Percentiles rank a stretch among this genome's conserved stretches.
These are phyloP conservation scores for Neostapfia colusana DNA, from an alignment of 176 grass and related monocot genomes.

Conservation along the genomic window DNA sequence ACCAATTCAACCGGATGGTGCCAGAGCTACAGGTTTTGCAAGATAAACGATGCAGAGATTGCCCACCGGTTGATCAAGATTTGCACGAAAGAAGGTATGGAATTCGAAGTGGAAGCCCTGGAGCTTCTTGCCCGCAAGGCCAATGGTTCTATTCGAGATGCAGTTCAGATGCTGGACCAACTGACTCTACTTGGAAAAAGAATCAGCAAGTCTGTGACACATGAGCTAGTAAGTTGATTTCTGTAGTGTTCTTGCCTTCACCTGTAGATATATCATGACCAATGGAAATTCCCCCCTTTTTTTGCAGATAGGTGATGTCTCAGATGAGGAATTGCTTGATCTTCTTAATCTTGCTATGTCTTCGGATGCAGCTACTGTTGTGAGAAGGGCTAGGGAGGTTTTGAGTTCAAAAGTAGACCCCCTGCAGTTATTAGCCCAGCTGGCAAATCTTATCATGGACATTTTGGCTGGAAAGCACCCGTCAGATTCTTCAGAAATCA, in stretches of 20 bases:
- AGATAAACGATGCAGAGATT: constrained; percentile 57
- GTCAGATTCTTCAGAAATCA: constrained; percentile 45
- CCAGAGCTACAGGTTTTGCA: constrained; percentile 73
- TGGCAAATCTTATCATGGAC: constrained; percentile 87
- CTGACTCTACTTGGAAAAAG: constrained; percentile 77
- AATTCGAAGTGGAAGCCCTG: constrained; percentile 67
- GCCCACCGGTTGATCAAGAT: constrained; percentile 57
- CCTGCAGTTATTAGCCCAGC: constrained; percentile 62
- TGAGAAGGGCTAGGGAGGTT: constrained; percentile 75
- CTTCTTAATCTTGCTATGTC: constrained; percentile 69
- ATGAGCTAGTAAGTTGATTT: constrained; percentile 68
- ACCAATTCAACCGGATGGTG: constrained; percentile 57
- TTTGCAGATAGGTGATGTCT: constrained; percentile 81
- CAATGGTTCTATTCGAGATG: constrained; percentile 76
- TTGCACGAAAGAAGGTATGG: constrained; percentile 83
- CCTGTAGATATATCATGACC: constrained; percentile 11
- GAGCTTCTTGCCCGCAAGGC: constrained; percentile 72
- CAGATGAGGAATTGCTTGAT: constrained; percentile 84
- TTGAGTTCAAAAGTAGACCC: constrained; percentile 84
- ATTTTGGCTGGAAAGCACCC: constrained; percentile 64
- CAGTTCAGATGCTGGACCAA: constrained; percentile 81
- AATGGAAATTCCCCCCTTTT: not conserved
- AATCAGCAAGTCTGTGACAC: constrained; percentile 67
- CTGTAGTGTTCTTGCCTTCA: not conserved
- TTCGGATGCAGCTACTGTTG: constrained; percentile 81